Evolutionary conservation across 2,329 filamentous ascomycete species (phyloP), one percentile per base, ranked within the genome.

Genomic region (Microcyclospora pomicola): DNA sequence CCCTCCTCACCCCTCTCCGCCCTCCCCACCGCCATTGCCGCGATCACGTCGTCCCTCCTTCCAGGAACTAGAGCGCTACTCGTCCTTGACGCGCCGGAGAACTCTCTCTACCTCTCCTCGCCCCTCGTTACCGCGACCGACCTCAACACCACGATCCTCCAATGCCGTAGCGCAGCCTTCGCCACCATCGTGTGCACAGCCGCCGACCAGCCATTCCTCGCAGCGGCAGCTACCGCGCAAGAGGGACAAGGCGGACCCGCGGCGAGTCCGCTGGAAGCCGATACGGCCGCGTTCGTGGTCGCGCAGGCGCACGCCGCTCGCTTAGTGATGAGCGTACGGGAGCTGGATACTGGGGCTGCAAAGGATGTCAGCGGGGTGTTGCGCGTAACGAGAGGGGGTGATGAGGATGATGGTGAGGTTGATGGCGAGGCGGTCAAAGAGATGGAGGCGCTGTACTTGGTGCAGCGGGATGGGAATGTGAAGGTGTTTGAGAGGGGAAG

Each of bases 301-400:
- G 73, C 72, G 5, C 61, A 80, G 45, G 82, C 80, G n/a, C 85
- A 95, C 56, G 71, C 75, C 49, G 83, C 86, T 7, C 63, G 73
- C n/a, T 66, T 72, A 44, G 70, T 88, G 3, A 61, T 93, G 50
- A 75, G 82, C 43, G 63, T 91, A 41, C 69, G 87, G 37, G 70
- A 79, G 52, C 60, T 96, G 43, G 86, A 93, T 53, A 93, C 86
- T 0, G 88, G 88, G 1, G 77, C 78, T n/a, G 87, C 88, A 44
- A 79, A 73, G 55, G 88, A 95, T 60, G 83, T 96, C 27, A 93
- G 83, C 61, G 88, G 88, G 2, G 85, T 94, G 32, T 53, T 95
- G 45, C 72, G 86, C 47, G 68, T 91, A 35, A 87, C 81, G 13
- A 67, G 69, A 33, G 77, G 77, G 3, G 65, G 64, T 12, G 59